phyloP scores from a whole-genome alignment of 2,329 filamentous ascomycete species.

The Aspergillus candidus region DNA sequence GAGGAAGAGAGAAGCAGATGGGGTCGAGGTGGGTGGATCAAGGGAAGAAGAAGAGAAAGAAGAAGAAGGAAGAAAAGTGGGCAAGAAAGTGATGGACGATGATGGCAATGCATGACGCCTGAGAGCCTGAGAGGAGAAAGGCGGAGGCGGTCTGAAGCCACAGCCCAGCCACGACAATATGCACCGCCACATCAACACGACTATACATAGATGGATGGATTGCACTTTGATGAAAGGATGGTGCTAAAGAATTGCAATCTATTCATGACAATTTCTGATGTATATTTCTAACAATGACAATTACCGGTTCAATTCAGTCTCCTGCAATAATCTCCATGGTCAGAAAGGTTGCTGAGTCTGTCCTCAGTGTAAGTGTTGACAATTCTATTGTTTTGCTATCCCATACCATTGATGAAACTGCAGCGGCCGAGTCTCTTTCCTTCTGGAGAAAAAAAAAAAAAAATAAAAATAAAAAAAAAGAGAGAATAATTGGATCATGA shows the following conservation, averaged over 20 bases:
- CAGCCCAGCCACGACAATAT: slow-evolving; percentile 4
- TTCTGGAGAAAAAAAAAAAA: not conserved
- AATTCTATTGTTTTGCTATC: no score
- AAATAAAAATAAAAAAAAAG: not conserved
- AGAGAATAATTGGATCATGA: not conserved
- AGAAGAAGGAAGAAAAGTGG: slow-evolving; percentile 6
- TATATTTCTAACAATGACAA: no score
- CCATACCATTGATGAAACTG: not conserved
- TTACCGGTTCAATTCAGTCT: no score
- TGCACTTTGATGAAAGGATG: no score
- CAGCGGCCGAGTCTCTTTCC: not conserved
- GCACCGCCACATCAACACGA: no score
- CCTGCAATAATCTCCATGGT: no score
- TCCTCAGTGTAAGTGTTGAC: no score
- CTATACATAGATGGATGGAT: no score
- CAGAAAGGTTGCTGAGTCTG: no score
- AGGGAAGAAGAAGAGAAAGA: slow-evolving; percentile 5
- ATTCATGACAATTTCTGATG: no score
- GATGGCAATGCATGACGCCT: slow-evolving; percentile 16
- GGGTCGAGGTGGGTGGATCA: slow-evolving; percentile 8
- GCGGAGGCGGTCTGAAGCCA: slow-evolving; percentile 12
- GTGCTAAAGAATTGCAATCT: no score
- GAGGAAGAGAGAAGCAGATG: slow-evolving; percentile 14
- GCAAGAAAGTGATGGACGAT: slow-evolving; percentile 4
- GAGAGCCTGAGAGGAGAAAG: slow-evolving; percentile 8